phyloP scores from a whole-genome alignment of 805 yeast genomes.

The Hagleromyces aurorensis region DNA sequence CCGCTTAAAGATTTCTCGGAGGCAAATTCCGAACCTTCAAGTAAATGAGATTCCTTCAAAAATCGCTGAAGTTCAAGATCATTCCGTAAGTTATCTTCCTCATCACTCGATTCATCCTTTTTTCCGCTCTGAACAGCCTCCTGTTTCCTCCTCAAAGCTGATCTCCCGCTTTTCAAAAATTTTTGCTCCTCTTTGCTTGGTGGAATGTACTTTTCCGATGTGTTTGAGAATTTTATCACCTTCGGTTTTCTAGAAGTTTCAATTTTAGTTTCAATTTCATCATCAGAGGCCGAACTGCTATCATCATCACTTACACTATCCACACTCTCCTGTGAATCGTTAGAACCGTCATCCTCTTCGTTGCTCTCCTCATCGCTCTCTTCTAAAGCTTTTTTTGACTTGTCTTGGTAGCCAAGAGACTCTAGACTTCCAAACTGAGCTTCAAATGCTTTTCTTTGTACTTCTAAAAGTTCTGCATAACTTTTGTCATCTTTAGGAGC shows the following conservation, averaged over 20 bases:
- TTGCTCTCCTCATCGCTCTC: conserved; percentile 5
- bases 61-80: conserved; percentile 69
- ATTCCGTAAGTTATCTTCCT: conserved; percentile 49
- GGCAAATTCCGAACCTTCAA: conserved; percentile 34
- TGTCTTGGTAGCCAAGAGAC: conserved; percentile 44
- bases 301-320: conserved; percentile 25
- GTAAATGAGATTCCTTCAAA: conserved; percentile 62
- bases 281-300: conserved; percentile 23
- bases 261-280: conserved; percentile 13
- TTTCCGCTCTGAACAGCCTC: conserved; percentile 15
- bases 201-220: conserved; percentile 17
- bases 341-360: conserved; percentile 2
- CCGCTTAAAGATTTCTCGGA: conserved; percentile 37
- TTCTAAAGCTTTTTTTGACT: conserved; percentile 25
- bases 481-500: conserved; percentile 19
- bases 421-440: conserved; percentile 56
- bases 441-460: conserved; percentile 52
- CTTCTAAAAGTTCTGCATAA: conserved; percentile 33
- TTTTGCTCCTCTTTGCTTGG: conserved; percentile 44
- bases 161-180: conserved; percentile 51
- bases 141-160: conserved; percentile 21
- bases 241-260: conserved; percentile 12
- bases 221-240: conserved; percentile 24
- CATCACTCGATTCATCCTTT: conserved; percentile 12
- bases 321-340: conserved; percentile 14